Evolutionary conservation across 371 early-diverging fungal genomes (phyloP), one percentile per base, ranked within the genome.

Genomic region (Mortierella sp.): DNA sequence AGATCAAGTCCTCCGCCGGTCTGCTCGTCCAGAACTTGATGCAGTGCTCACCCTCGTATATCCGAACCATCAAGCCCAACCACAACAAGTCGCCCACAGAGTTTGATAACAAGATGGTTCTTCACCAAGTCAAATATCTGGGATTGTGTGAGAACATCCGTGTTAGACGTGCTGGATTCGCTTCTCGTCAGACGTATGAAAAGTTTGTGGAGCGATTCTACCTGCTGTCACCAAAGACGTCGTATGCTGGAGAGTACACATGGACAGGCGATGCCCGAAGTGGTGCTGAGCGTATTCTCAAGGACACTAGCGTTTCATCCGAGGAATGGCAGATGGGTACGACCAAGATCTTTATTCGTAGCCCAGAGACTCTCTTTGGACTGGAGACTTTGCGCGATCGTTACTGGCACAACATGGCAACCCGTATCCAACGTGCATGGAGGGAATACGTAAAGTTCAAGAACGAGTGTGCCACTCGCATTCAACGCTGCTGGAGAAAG

Each of bases 51-150:
- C 96, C 99, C n/a, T 94, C 96, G 41, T 99, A 99, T 81, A 96
- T 99, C 40, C 92, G 98, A 79, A 98, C 98, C 59, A 99, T 99
- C 82, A 99, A 98, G 79, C 99, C 99, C 39, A 98, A 99, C 78
- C 91, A 93, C 66, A 92, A 89, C 69, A 95, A 96, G 79, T 88
- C 91, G 47, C 90, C 97, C 0, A 85, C 88, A 10, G 96, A 95
- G 65, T 99, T 92, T 79, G 96, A 98, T 78, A 74, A 86, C 53
- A 89, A 93, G 73, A 88, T 96, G 79, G 96, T 96, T 9, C 91
- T 95, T 46, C 98, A 98, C 82, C 98, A 98, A 80, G 91, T 98
- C 51, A 94, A 96, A 56, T 98, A 98, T 72, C 85, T 98, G 41
- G 97, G 97, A 76, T 78, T 98, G 61, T 89, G 90, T 81, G 98